Evolutionary conservation across 805 yeast species (phyloP).

Genomic region (Ogataea saltuana): DNA sequence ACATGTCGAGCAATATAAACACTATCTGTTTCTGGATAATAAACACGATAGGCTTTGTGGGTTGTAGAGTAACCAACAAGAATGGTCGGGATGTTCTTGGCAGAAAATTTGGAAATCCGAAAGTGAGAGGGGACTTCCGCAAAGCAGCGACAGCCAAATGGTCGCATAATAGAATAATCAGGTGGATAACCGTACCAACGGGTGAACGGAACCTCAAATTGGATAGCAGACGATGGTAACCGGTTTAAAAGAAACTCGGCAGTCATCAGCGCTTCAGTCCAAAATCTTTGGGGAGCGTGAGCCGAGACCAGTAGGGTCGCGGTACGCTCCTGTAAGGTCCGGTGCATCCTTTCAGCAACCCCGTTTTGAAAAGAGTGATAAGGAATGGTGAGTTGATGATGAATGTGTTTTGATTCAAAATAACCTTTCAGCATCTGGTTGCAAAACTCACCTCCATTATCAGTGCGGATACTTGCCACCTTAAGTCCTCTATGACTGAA

Average conservation of each 20-base stretch:
- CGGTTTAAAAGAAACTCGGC: neutral
- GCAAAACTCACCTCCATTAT: neutral
- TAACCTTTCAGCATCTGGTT: neutral
- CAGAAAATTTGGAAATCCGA: neutral
- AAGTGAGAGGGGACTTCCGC: neutral
- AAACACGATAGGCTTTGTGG: slow-evolving; percentile 5
- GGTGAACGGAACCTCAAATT: neutral
- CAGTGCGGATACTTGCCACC: too few species aligned
- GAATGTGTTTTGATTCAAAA: neutral
- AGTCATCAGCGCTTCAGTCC: too few species aligned
- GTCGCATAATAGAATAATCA: neutral
- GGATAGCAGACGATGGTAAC: neutral
- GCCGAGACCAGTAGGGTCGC: too few species aligned
- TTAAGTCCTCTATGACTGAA: too few species aligned
- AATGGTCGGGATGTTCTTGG: neutral
- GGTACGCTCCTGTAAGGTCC: neutral
- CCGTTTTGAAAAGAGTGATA: neutral
- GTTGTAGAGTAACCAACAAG: slow-evolving; percentile 2
- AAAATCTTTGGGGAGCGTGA: too few species aligned
- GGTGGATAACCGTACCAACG: neutral
- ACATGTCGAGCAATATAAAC: slow-evolving; percentile 5
- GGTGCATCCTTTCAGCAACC: neutral
- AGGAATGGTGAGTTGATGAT: neutral
- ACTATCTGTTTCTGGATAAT: slow-evolving; percentile 1
- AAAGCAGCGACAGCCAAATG: neutral